phyloP scores from a whole-genome alignment of 306 rosid genomes.

The Pyrus pyrifolia region DNA sequence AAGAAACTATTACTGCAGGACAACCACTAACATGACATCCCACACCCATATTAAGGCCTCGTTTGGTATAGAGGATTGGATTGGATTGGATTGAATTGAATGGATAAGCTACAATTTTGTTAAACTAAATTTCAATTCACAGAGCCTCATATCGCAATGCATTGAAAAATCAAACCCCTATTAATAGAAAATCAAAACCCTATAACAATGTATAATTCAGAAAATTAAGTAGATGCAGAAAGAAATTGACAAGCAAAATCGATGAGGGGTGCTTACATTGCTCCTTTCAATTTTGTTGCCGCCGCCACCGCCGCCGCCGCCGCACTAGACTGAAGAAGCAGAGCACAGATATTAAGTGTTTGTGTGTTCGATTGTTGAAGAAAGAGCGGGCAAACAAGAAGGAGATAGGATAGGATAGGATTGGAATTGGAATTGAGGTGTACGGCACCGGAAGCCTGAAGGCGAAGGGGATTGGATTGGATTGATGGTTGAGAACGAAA shows the following conservation, averaged over 20 bases:
- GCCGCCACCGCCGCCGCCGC: neutral
- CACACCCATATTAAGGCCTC: no score
- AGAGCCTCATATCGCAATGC: no score
- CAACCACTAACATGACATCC: no score
- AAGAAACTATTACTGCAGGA: no score
- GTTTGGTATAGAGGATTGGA: no score
- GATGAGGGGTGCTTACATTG: slow-evolving; percentile 24
- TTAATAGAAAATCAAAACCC: neutral
- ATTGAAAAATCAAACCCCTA: no score
- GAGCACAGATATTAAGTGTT: slow-evolving; percentile 6
- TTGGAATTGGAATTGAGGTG: neutral
- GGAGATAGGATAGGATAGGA: neutral
- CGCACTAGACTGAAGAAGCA: slow-evolving; percentile 42
- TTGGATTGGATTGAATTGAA: no score
- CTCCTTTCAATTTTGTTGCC: slow-evolving; percentile 63
- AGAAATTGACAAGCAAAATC: no score
- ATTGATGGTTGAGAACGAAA: slow-evolving; percentile 20
- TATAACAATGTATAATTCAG: neutral
- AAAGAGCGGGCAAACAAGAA: neutral
- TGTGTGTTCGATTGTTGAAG: neutral
- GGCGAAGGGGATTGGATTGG: no score
- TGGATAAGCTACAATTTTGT: no score
- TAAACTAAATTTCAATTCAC: no score
- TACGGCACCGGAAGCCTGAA: slow-evolving; percentile 36
- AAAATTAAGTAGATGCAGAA: no score